Evolutionary conservation across 2,329 filamentous ascomycete species (phyloP).

Genomic region (Sarocladiaceae sp.): DNA sequence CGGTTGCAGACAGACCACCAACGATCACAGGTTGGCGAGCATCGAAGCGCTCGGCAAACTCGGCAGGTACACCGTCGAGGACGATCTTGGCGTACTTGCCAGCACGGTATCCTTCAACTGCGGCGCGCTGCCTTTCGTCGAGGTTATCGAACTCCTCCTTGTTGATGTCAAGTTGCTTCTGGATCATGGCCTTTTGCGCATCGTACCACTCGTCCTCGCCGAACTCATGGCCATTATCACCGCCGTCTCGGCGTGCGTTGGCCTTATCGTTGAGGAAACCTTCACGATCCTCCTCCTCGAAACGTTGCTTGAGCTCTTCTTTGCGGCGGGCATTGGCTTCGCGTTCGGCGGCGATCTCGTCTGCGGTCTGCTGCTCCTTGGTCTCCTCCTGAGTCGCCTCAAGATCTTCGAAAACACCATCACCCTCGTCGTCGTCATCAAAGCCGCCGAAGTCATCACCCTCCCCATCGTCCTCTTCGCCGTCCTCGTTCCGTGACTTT

Average conservation of each 20-base stretch:
- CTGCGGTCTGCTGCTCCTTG: slow-evolving; percentile 38
- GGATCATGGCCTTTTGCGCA: slow-evolving; percentile 86
- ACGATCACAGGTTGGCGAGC: slow-evolving; percentile 79
- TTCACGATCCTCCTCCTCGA: slow-evolving; percentile 97
- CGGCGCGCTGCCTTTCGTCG: slow-evolving; percentile 75
- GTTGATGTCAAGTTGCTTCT: slow-evolving; percentile 97
- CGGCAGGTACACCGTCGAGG: slow-evolving; percentile 81
- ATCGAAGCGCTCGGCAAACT: slow-evolving; percentile 82
- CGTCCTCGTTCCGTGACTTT: slow-evolving; percentile 39
- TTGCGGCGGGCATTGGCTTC: slow-evolving; percentile 88
- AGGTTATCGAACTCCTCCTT: slow-evolving; percentile 85
- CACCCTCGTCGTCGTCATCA: slow-evolving; percentile 52
- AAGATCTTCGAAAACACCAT: slow-evolving; percentile 51
- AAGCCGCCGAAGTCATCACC: slow-evolving; percentile 47
- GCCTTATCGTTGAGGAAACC: slow-evolving; percentile 90
- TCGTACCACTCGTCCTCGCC: slow-evolving; percentile 99
- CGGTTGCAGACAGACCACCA: slow-evolving; percentile 87
- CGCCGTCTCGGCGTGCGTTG: slow-evolving; percentile 65
- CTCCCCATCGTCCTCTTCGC: slow-evolving; percentile 23
- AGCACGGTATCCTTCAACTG: slow-evolving; percentile 86
- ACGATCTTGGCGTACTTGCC: slow-evolving; percentile 92
- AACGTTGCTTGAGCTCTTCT: slow-evolving; percentile 89
- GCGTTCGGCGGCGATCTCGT: slow-evolving; percentile 78
- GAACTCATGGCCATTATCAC: slow-evolving; percentile 66
- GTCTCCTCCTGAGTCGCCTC: slow-evolving; percentile 63